Evolutionary conservation across 768 basidiomycete genomes (phyloP).

Genomic region (Mycena metata): DNA sequence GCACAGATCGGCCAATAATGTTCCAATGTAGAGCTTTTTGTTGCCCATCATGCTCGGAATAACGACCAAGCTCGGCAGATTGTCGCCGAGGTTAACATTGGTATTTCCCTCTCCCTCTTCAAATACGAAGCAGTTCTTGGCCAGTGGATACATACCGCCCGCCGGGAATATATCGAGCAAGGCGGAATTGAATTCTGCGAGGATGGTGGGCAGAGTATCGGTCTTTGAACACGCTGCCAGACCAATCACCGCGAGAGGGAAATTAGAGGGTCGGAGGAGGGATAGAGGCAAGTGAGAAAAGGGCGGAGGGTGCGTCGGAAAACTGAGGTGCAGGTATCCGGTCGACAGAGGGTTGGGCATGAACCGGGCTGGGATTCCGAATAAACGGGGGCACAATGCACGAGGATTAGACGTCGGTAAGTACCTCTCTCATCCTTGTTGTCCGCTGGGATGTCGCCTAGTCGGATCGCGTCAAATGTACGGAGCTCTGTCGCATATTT

Average conservation of each 20-base stretch:
- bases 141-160: slow-evolving; percentile 79
- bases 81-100: slow-evolving; percentile 68
- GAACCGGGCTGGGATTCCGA: slow-evolving; percentile 73
- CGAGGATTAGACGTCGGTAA: slow-evolving; percentile 34
- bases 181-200: slow-evolving; percentile 75
- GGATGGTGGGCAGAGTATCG: slow-evolving; percentile 65
- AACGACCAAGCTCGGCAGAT: slow-evolving; percentile 74
- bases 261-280: slow-evolving; percentile 83
- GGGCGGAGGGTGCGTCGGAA: slow-evolving; percentile 81
- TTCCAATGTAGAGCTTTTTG: slow-evolving; percentile 89
- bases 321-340: slow-evolving; percentile 88
- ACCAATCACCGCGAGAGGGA: slow-evolving; percentile 91
- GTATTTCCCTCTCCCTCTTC: slow-evolving; percentile 76
- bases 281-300: slow-evolving; percentile 75
- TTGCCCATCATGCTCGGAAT: slow-evolving; percentile 91
- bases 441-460: slow-evolving; percentile 88
- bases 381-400: slow-evolving; percentile 27
- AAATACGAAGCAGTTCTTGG: slow-evolving; percentile 88
- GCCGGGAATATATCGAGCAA: slow-evolving; percentile 77
- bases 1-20: slow-evolving; percentile 89
- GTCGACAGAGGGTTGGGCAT: slow-evolving; percentile 81
- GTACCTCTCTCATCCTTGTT: slow-evolving; percentile 82
- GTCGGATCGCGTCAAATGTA: slow-evolving; percentile 77
- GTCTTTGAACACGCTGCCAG: slow-evolving; percentile 77
- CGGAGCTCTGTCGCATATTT: slow-evolving; percentile 81